Conservation (phyloP, 176 grass and related monocot species). For the Triticum timopheevii region DNA sequence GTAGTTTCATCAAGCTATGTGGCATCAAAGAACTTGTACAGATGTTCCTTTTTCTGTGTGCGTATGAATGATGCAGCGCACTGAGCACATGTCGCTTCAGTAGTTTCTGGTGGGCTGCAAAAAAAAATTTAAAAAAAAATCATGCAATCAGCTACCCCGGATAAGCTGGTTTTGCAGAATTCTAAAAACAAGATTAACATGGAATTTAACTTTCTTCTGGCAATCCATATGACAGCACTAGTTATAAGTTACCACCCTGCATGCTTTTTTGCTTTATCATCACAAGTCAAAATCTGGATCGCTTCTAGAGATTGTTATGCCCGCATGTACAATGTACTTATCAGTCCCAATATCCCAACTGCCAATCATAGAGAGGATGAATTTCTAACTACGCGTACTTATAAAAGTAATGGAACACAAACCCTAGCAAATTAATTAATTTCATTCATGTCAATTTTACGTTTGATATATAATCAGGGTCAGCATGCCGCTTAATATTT, state of each 20-base stretch:
- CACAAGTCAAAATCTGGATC: background rate
- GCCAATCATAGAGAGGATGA: background rate
- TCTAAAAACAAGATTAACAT: background rate
- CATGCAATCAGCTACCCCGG: background rate
- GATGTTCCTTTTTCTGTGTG: background rate
- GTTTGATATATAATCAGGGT: background rate
- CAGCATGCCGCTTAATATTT: background rate
- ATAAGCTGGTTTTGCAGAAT: background rate
- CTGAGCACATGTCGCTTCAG: background rate
- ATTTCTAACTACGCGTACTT: background rate
- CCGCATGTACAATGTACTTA: background rate
- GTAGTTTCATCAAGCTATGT: background rate
- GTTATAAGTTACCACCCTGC: background rate
- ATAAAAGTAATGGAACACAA: background rate
- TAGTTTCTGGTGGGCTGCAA: constrained; percentile 2
- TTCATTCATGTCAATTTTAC: background rate
- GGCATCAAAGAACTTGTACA: background rate
- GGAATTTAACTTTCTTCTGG: background rate
- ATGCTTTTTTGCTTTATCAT: background rate
- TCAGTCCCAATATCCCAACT: background rate
- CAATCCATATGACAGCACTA: background rate
- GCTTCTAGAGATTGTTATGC: background rate
- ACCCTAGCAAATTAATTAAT: background rate
- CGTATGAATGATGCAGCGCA: background rate
- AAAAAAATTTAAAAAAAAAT: too few species aligned